A percentile compares a stretch with the other conserved stretches of the same genome.
Evolutionary conservation across 805 yeast species (phyloP).

Genomic region (Teunomyces funiuensis): DNA sequence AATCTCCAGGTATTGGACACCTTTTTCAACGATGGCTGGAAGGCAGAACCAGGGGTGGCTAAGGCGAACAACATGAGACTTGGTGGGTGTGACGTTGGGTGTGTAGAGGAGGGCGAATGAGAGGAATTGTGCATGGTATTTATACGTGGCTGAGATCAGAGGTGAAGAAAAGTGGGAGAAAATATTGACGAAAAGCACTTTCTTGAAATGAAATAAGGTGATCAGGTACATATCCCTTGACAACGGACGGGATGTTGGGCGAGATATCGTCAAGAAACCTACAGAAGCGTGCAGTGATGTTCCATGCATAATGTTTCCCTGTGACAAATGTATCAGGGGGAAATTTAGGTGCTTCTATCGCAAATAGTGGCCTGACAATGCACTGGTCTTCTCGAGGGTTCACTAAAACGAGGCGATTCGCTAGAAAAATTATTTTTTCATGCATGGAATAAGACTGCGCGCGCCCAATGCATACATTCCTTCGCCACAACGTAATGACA

Average conservation of each 20-base stretch:
- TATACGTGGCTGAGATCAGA: neutral
- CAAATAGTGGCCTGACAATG: neutral
- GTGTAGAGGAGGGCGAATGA: neutral
- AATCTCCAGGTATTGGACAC: constrained; percentile 38
- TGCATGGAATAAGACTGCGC: constrained; percentile 3
- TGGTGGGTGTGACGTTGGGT: neutral
- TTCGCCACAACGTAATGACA: neutral
- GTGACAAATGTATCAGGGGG: too few species aligned
- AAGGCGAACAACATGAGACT: constrained; percentile 28
- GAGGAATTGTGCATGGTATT: constrained; percentile 1
- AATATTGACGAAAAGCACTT: neutral
- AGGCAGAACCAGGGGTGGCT: constrained; percentile 38
- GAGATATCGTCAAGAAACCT: too few species aligned
- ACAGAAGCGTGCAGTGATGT: too few species aligned
- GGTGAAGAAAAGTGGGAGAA: neutral
- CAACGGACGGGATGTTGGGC: too few species aligned
- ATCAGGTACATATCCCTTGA: constrained; percentile 2
- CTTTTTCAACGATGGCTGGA: constrained; percentile 34
- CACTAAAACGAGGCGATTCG: neutral
- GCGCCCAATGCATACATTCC: constrained; percentile 1
- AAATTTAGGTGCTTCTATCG: neutral
- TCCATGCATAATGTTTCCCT: neutral
- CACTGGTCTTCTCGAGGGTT: neutral
- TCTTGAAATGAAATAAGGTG: constrained; percentile 3
- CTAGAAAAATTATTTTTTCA: constrained; percentile 1